Conservation (phyloP, 2,329 filamentous ascomycete species). For the Ophidiomyces ophidiicola region DNA sequence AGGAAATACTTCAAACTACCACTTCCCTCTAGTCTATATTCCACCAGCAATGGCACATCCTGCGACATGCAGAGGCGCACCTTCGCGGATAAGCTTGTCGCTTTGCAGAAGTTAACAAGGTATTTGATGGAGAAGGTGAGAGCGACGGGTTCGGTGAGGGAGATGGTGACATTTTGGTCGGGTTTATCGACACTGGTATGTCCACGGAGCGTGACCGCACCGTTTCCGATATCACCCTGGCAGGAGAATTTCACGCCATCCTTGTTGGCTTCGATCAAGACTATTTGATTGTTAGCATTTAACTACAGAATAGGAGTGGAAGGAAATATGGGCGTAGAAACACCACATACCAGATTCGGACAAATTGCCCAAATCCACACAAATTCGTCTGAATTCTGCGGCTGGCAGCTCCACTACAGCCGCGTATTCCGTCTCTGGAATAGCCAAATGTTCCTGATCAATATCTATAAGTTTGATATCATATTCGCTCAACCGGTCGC, state of each 20-base stretch:
- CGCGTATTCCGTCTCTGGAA: slow-evolving; percentile 96
- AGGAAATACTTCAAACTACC: slow-evolving; percentile 95
- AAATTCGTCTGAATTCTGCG: slow-evolving; percentile 85
- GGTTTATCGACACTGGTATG: slow-evolving; percentile 85
- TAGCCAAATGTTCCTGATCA: slow-evolving; percentile 97
- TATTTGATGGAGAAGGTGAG: slow-evolving; percentile 99
- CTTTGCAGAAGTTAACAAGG: slow-evolving; percentile 99
- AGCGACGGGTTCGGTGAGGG: slow-evolving; percentile 80
- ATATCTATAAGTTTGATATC: slow-evolving; percentile 99
- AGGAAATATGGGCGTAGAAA: background rate
- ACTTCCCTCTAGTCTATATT: slow-evolving; percentile 69
- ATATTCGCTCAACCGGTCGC: slow-evolving; percentile 92
- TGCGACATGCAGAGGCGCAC: slow-evolving; percentile 92
- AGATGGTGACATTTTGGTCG: slow-evolving; percentile 72
- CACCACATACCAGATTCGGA: slow-evolving; percentile 75
- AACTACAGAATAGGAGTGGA: background rate
- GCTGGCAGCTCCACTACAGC: slow-evolving; percentile 83
- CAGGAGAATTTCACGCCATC: slow-evolving; percentile 94
- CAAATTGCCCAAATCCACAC: slow-evolving; percentile 77
- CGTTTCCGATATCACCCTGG: slow-evolving; percentile 90
- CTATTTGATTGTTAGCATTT: slow-evolving; percentile 36
- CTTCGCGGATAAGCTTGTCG: slow-evolving; percentile 62
- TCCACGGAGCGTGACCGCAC: slow-evolving; percentile 79
- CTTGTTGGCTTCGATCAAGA: slow-evolving; percentile 90
- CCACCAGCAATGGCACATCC: slow-evolving; percentile 90